Evolutionary conservation across 805 yeast genomes (phyloP), one percentile per base, ranked within the genome.

Genomic region (Nakazawaea anatomiae): DNA sequence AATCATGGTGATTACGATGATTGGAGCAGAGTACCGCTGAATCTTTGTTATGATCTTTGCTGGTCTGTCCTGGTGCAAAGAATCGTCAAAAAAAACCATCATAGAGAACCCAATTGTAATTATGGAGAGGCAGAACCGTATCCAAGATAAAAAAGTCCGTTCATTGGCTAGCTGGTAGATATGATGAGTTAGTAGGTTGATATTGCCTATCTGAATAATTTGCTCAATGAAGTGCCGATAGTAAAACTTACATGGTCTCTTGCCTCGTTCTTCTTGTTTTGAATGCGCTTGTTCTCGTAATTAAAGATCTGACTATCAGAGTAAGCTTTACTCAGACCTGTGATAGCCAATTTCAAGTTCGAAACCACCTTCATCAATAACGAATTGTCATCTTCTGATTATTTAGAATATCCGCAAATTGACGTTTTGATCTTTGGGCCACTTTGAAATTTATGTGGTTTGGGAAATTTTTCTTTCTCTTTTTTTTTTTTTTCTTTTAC

Each of bases 71-170:
- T n/a, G 10, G 18, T 10, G 11, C 18, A 30, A 7, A 29, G 11
- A 18, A 3, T 39, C 12, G 27, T 48, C 42, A 28, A 48, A 35
- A 7, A 52, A 18, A 72, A 57, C 49, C 71, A 54, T 65, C 39
- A 71, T 63, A 8, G 74, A 76, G 11, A 73, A 59, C 0, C 76
- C 75, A 30, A 73, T 60, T 2, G 76, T 65, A 28, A 70, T 62
- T 50, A 72, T 65, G 35, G 73, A 64, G 18, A 73, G 58, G 0
- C 72, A 66, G 1, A 76, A 71, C 28, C 77, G 61, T 25, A 72
- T 52, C 77, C 77, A 73, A 1, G 77, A 76, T 12, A 73, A 57
- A 49, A 70, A 72, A 4, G 77, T 73, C 43, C 77, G 57, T 51
- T 73, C 77, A 53, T 72, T 73, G 32, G 77, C 76, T 65, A 73